A percentile compares a stretch with the other conserved stretches of the same genome.
Evolutionary conservation across 179 eudicot genomes (phyloP).

Genomic region (Sideroxylon spinosum): DNA sequence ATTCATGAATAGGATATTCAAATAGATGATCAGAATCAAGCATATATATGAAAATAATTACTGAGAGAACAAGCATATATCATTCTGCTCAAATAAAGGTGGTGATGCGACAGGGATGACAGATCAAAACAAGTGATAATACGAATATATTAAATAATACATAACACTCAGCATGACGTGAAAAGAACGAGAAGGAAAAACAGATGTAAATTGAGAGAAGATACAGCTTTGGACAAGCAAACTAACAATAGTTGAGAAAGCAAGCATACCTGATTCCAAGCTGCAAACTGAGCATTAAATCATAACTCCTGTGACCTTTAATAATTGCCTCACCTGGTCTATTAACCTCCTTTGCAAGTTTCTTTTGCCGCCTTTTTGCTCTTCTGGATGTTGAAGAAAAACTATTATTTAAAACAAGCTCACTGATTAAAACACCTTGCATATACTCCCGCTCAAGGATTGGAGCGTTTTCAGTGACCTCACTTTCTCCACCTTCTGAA

Average conservation of each 20-base stretch:
- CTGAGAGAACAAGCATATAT: too few relatives aligned
- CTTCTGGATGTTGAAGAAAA: conserved; percentile 65
- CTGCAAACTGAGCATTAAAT: conserved; percentile 96
- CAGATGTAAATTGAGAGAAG: neutral
- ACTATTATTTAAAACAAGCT: conserved; percentile 59
- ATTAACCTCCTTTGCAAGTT: conserved; percentile 70
- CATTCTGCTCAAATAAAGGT: neutral
- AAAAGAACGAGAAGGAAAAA: neutral
- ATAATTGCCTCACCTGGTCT: conserved; percentile 92
- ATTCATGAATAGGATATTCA: neutral
- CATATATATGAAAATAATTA: neutral
- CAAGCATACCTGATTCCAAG: conserved; percentile 79
- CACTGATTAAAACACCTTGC: conserved; percentile 95
- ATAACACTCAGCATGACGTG: neutral
- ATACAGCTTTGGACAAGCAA: neutral
- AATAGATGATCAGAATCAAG: neutral
- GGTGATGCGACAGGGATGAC: conserved; percentile 1
- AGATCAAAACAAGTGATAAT: neutral
- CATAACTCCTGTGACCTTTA: conserved; percentile 98
- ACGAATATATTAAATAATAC: neutral
- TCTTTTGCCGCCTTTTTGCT: conserved; percentile 63
- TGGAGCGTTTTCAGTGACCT: conserved; percentile 40
- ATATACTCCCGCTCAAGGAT: conserved; percentile 89
- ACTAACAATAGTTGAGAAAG: neutral
- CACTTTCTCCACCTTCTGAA: conserved; percentile 47